Percentiles rank a stretch among this genome's conserved stretches.
These are phyloP conservation scores for Rhynchosporium agropyri DNA, from an alignment of 2,329 filamentous ascomycete species.

Conservation along the genomic window DNA sequence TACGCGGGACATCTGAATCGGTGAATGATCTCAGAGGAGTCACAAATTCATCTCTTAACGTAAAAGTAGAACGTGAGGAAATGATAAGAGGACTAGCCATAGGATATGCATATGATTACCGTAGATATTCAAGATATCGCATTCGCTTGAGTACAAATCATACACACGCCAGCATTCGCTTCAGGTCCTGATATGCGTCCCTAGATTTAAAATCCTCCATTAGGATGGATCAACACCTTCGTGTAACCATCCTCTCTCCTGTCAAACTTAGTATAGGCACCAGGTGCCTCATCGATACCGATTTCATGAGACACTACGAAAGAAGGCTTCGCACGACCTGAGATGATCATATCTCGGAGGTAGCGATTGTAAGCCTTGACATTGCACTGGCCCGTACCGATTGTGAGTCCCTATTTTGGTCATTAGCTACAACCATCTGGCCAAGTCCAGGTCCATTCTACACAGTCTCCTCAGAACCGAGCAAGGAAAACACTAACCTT, in stretches of 20 bases:
- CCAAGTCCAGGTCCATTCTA: no score
- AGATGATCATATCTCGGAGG: slow-evolving; percentile 65
- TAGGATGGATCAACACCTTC: slow-evolving; percentile 69
- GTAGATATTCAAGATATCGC: neutral
- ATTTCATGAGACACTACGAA: slow-evolving; percentile 70
- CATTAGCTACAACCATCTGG: neutral
- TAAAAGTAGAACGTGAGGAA: no score
- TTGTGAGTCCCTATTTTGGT: slow-evolving; percentile 53
- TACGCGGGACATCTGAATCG: no score
- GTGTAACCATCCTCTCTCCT: slow-evolving; percentile 67
- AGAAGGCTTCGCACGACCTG: slow-evolving; percentile 64
- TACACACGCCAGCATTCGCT: neutral
- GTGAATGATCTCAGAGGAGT: no score
- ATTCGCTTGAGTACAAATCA: neutral
- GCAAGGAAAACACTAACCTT: slow-evolving; percentile 49
- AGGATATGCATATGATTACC: no score
- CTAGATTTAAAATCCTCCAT: slow-evolving; percentile 46
- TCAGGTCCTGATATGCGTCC: neutral
- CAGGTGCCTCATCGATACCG: slow-evolving; percentile 60
- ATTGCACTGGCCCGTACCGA: slow-evolving; percentile 67
- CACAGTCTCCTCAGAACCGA: no score
- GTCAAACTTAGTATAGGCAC: slow-evolving; percentile 68
- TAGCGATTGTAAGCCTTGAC: slow-evolving; percentile 70
- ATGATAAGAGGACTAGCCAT: no score
- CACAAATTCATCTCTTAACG: no score